These are phyloP conservation scores for Ceratobasidium sp. DNA, from an alignment of 1,284 basidiomycete species.

Conservation along the genomic window DNA sequence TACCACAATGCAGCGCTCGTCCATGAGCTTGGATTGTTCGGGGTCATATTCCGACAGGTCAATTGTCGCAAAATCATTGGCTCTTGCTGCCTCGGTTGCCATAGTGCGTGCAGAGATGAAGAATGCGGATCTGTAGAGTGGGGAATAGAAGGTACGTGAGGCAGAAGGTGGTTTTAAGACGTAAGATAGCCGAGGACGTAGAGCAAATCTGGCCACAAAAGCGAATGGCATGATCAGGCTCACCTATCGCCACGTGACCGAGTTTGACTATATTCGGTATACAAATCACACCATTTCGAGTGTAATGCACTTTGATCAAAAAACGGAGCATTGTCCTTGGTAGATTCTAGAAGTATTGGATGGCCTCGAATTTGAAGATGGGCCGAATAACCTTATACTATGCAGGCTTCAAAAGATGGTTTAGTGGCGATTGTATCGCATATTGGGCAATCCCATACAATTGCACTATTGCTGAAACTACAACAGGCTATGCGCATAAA, in stretches of 20 bases:
- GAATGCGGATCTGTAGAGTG: neutral
- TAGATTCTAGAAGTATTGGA: too few species aligned
- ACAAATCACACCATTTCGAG: neutral
- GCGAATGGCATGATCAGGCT: conserved; percentile 42
- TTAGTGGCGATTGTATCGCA: too few species aligned
- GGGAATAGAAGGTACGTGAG: neutral
- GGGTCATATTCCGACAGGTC: conserved; percentile 83
- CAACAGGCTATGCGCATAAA: too few species aligned
- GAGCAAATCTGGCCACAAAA: conserved; percentile 40
- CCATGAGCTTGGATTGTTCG: conserved; percentile 92
- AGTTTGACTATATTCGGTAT: neutral
- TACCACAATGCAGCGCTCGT: conserved; percentile 96
- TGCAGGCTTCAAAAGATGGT: too few species aligned
- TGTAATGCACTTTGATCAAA: neutral
- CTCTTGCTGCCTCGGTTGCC: conserved; percentile 34
- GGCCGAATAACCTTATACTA: too few species aligned
- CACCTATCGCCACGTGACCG: neutral
- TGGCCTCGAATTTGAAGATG: too few species aligned
- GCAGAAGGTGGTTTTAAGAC: neutral
- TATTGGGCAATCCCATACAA: too few species aligned
- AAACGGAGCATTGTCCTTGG: too few species aligned
- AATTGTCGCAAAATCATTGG: conserved; percentile 68
- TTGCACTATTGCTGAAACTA: too few species aligned
- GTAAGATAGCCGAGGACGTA: conserved; percentile 1
- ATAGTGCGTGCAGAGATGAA: conserved; percentile 27